Evolutionary conservation across 2,329 filamentous ascomycete genomes (phyloP).

Genomic region (Nigrospora sphaerica): DNA sequence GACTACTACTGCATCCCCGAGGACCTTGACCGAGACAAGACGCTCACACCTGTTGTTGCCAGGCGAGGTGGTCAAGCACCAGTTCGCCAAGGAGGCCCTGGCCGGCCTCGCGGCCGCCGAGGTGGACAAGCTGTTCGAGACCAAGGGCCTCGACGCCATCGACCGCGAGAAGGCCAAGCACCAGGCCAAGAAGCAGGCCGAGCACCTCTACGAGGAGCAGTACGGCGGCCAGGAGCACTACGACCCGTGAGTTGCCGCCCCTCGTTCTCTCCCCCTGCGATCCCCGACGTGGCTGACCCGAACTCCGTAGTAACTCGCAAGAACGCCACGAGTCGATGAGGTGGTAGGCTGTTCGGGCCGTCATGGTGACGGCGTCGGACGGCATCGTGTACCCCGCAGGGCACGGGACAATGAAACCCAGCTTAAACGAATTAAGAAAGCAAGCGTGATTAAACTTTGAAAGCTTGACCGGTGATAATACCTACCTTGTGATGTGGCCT

Average conservation of each 20-base stretch:
- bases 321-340: too few relatives aligned
- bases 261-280: neutral
- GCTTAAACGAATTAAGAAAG: too few relatives aligned
- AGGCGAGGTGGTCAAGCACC: slow-evolving; percentile 66
- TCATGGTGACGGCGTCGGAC: too few relatives aligned
- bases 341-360: too few relatives aligned
- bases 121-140: slow-evolving; percentile 69
- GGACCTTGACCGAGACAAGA: neutral
- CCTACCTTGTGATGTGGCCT: too few relatives aligned
- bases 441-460: too few relatives aligned
- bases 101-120: slow-evolving; percentile 67
- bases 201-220: slow-evolving; percentile 56
- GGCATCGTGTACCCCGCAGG: too few relatives aligned
- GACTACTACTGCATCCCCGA: too few relatives aligned
- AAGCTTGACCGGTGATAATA: too few relatives aligned
- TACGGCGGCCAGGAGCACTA: slow-evolving; percentile 47
- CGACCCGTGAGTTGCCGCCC: slow-evolving; percentile 41
- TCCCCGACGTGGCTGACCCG: too few relatives aligned
- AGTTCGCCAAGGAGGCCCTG: slow-evolving; percentile 71
- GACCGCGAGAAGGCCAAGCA: slow-evolving; percentile 52
- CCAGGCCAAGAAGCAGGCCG: slow-evolving; percentile 50
- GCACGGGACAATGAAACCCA: too few relatives aligned
- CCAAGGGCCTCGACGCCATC: slow-evolving; percentile 55
- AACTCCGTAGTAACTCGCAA: neutral
- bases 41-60: neutral